Conservation (phyloP, 1,139 yeast genomes). For the Diutina pseudorugosa region DNA sequence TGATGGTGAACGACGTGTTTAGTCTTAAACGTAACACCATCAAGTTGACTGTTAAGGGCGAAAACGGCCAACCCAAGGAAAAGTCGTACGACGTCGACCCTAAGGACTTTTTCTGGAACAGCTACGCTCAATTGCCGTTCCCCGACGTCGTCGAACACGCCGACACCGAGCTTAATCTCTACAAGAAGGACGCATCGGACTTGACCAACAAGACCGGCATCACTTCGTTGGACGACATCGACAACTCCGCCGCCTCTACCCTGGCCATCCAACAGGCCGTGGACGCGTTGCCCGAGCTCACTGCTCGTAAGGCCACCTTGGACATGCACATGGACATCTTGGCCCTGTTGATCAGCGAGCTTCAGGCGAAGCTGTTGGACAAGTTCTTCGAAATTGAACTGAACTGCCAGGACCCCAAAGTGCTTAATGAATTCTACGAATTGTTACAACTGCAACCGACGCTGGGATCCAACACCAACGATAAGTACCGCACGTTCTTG, state of each 20-base stretch:
- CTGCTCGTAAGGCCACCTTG: constrained; percentile 75
- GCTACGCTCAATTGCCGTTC: constrained; percentile 79
- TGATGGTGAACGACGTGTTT: constrained; percentile 90
- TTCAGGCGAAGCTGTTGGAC: constrained; percentile 78
- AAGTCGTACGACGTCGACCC: constrained; percentile 75
- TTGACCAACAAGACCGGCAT: constrained; percentile 74
- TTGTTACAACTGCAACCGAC: constrained; percentile 28
- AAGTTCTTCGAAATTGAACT: constrained; percentile 92
- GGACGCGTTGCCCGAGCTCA: constrained; percentile 82
- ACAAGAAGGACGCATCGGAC: constrained; percentile 80
- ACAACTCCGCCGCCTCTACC: constrained; percentile 40
- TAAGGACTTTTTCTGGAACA: constrained; percentile 81
- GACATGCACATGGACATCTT: constrained; percentile 97
- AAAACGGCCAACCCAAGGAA: constrained; percentile 23
- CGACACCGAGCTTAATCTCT: constrained; percentile 66
- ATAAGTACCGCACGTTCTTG: constrained; percentile 79
- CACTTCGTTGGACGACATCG: constrained; percentile 57
- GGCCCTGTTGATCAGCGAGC: constrained; percentile 68
- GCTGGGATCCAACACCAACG: constrained; percentile 49
- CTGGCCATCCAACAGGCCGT: constrained; percentile 85
- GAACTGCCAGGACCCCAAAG: constrained; percentile 47
- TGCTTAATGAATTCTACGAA: constrained; percentile 47
- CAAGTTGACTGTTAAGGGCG: constrained; percentile 21
- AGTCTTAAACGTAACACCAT: constrained; percentile 69
- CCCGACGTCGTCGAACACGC: constrained; percentile 97